Conservation (phyloP, 164 flowering plant species). For the Macadamia integrifolia region DNA sequence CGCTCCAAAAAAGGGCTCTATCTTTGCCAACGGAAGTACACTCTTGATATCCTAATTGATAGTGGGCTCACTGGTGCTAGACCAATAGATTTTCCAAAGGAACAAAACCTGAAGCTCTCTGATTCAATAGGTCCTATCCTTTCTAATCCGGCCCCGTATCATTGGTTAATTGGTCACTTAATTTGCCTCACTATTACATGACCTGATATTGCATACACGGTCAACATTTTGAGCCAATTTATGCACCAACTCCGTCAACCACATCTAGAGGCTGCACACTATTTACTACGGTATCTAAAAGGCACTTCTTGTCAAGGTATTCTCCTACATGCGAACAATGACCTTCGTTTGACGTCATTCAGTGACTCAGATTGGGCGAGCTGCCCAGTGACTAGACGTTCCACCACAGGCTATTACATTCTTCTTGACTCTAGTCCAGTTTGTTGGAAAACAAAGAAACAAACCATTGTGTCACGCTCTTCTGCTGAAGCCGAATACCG, state of each 20-base stretch:
- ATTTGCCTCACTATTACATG: constrained; percentile 17
- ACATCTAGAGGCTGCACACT: not conserved
- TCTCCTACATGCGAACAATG: not conserved
- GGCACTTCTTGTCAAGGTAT: not conserved
- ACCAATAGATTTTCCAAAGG: constrained; percentile 12
- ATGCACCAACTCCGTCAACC: constrained; percentile 12
- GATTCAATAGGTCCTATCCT: not conserved
- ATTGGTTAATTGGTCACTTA: not conserved
- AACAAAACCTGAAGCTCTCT: constrained; percentile 9
- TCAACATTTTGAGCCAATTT: constrained; percentile 9
- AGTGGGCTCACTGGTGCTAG: not conserved
- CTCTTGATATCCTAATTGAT: constrained; percentile 6
- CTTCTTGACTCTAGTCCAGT: constrained; percentile 3
- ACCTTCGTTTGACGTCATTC: not conserved
- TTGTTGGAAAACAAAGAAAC: constrained; percentile 8
- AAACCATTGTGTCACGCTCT: constrained; percentile 10
- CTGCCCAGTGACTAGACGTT: not conserved
- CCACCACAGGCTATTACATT: not conserved
- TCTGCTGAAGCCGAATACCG: constrained; percentile 16
- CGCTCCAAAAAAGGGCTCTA: not conserved
- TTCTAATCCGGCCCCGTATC: constrained; percentile 9
- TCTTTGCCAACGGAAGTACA: not conserved
- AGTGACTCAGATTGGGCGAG: not conserved
- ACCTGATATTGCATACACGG: constrained; percentile 10
- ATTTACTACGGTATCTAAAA: not conserved